phyloP scores from a whole-genome alignment of 331 rosid genomes.

The Telfairia occidentalis region DNA sequence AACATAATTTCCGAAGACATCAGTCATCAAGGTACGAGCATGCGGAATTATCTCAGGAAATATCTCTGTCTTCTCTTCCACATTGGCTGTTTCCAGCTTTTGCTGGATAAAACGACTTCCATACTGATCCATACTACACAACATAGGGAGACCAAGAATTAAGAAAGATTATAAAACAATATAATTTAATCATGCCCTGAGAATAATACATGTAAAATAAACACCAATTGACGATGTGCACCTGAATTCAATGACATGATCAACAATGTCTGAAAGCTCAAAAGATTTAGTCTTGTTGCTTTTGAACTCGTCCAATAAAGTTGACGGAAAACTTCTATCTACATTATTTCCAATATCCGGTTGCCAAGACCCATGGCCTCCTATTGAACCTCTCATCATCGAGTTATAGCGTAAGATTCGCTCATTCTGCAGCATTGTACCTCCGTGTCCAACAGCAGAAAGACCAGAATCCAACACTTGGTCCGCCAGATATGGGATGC shows the following conservation, averaged over 20 bases:
- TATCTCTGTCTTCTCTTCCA: constrained; percentile 62
- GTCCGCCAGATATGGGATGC: constrained; percentile 54
- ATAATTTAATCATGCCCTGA: background rate
- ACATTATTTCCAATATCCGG: constrained; percentile 44
- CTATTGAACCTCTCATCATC: constrained; percentile 55
- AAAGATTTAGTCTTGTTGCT: constrained; percentile 72
- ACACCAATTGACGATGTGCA: constrained; percentile 19
- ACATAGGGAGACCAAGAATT: constrained; percentile 16
- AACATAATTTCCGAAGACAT: constrained; percentile 95
- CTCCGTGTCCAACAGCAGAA: constrained; percentile 54
- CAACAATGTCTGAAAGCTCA: constrained; percentile 75
- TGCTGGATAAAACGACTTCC: constrained; percentile 99
- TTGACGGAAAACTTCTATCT: constrained; percentile 49
- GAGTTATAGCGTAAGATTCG: constrained; percentile 36
- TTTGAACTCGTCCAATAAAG: constrained; percentile 86
- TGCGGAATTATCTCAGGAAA: constrained; percentile 83
- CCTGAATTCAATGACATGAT: constrained; percentile 86
- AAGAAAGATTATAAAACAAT: constrained; percentile 14
- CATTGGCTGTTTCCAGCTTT: constrained; percentile 73
- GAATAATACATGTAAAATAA: background rate
- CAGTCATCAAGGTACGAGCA: constrained; percentile 87
- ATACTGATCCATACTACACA: constrained; percentile 88
- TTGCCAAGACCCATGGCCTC: constrained; percentile 51
- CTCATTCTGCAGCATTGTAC: constrained; percentile 52
- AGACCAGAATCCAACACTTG: constrained; percentile 33